Base-by-base conservation (phyloP, 2,329 filamentous ascomycete genomes). In the Alternaria sp. region DNA sequence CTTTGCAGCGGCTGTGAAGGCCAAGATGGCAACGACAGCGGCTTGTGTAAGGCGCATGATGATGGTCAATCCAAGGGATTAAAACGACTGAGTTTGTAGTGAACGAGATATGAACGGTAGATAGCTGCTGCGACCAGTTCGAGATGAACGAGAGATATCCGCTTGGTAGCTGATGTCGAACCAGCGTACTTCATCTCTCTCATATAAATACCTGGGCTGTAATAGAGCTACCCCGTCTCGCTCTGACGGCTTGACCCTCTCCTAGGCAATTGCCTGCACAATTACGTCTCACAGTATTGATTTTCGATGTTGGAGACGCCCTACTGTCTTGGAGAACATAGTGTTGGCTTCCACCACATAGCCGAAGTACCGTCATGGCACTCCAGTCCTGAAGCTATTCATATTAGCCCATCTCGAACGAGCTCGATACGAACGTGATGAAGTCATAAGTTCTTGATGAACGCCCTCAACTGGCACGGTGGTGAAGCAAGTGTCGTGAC, bases 21-120 rank as follows among this genome's bases (percentile, higher is more conserved):
- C 63, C 36, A 68, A 40, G 7, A 68, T 64, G 55, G 66, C 66
- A 36, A 68, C 60, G 47, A 66, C 19, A 46, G 60, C 60, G 19
- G 66, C 63, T 51, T 68, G 66, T 40, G 60, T 57, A 40, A 68
- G 59, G 64, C 63, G 66, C 66, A 68, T 68, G 15, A 25, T 62
- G 55, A 43, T 12, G 13, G 23, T 46, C 12, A 49, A 36, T 45
- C 15, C 11, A 11, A 23, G 10, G 12, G 28, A 32, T 30, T 25
- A 26, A 51, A 19, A 28, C 4, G 46, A 57, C 36, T 45, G 43
- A 40, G 45, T 47, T 15, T 56, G 25, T 25, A 57, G 40, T 30
- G 57, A 65, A 50, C 54, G 62, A 65, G 43, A 15, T 43, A 49
- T 43, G 12, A 49, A 55, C 21, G 57, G 44, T 52, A 54, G 57